Evolutionary conservation across 1,284 basidiomycete species (phyloP), one percentile per base, ranked within the genome.

Genomic region (Macrocystidia cucumis): DNA sequence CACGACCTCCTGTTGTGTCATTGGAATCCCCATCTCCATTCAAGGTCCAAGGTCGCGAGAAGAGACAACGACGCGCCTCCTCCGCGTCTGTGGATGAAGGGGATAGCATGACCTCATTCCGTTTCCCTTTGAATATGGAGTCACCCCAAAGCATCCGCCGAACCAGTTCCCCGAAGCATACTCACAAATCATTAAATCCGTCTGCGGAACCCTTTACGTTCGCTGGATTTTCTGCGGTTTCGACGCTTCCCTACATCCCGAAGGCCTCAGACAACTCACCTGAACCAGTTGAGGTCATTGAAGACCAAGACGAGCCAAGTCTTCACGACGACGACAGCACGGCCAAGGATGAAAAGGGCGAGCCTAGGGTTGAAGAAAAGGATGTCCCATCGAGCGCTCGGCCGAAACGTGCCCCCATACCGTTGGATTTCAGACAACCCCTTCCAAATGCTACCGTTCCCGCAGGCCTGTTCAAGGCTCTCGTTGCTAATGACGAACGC

Each of bases 391-490:
- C 51, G 23, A 47, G 55, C 24, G 47, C 60, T 16, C 77, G 69
- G 51, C 52, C 65, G 12, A 82, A 77, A 54, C 77, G 84, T 30
- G 75, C 83, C 7, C 84, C 86, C 2, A 78, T 88, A 35, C 83
- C 83, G 6, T 62, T 88, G 35, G 84, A 88, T 51, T 89, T 88
- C 62, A 87, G 76, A 50, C 78, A 84, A 45, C 62, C 81, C 18
- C 61, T 76, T 2, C 75, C 78, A 9, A 74, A 63, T 16, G 85
- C 83, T 47, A 88, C 82, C 11, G 79, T 88, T 9, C 86, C 85
- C 14, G 86, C 86, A 26, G 84, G 83, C 3, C 51, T 88, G 39
- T 89, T 89, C 71, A 88, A 88, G 59, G 80, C 83, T 8, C 63
- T 86, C 35, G 75, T 71, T 17, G 64, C 59, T 33, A 73, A 57